Percentiles rank a stretch among this genome's conserved stretches.
phyloP scores from a whole-genome alignment of 441 rosid genomes.

The Viola pubescens region DNA sequence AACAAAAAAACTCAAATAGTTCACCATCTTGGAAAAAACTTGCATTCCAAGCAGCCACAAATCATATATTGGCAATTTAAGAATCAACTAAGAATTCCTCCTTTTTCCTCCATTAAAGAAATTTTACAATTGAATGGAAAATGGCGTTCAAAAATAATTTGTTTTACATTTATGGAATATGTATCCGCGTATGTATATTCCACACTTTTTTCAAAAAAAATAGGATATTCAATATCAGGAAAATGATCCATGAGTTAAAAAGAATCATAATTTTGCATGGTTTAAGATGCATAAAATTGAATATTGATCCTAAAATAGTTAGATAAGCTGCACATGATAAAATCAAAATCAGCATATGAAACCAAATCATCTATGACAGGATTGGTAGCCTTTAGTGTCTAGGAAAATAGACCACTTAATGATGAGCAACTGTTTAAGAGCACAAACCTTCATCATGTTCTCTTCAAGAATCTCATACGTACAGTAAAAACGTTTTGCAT shows the following conservation, averaged over 20 bases:
- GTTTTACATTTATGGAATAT: too few species aligned
- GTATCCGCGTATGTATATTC: neutral
- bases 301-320: neutral
- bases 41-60: too few species aligned
- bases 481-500: constrained; percentile 68
- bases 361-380: neutral
- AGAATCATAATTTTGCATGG: neutral
- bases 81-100: too few species aligned
- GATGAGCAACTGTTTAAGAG: constrained; percentile 6
- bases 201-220: neutral
- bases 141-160: too few species aligned
- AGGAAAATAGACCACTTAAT: constrained; percentile 8
- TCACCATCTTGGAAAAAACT: too few species aligned
- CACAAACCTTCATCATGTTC: constrained; percentile 66
- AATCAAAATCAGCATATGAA: neutral
- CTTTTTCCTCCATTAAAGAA: too few species aligned
- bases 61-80: too few species aligned
- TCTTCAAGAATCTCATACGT: constrained; percentile 74
- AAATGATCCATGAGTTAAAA: too few species aligned
- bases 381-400: neutral
- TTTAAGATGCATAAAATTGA: neutral
- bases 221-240: neutral
- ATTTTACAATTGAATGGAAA: too few species aligned
- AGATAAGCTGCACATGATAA: constrained; percentile 6
- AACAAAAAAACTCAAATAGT: constrained; percentile 3